A percentile compares a stretch with the other conserved stretches of the same genome.
phyloP scores from a whole-genome alignment of 139 green algal genomes.

The Chlorella sorokiniana region DNA sequence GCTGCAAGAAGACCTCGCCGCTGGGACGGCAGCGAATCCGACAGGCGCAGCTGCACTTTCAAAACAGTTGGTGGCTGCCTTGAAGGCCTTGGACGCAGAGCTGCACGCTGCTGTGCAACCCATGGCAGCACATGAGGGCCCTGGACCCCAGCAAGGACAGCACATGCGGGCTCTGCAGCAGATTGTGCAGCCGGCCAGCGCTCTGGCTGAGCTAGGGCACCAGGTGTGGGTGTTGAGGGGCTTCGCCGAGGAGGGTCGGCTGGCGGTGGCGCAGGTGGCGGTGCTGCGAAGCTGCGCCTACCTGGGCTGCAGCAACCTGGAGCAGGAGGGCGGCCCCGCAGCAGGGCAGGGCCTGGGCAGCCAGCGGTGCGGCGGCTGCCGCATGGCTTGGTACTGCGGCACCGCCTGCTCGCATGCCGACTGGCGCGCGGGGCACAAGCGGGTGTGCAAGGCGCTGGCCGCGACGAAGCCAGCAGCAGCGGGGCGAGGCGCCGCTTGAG shows the following conservation, averaged over 20 bases:
- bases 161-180: no score
- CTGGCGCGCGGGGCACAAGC: neutral
- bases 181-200: neutral
- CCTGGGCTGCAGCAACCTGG: neutral
- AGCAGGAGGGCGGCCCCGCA: neutral
- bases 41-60: no score
- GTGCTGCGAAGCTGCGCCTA: neutral
- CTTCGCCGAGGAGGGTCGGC: neutral
- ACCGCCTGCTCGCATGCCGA: conserved; percentile 1
- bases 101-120: no score
- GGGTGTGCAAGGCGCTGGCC: neutral
- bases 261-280: neutral
- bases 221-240: no score
- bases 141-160: no score
- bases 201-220: neutral
- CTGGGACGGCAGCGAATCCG: no score
- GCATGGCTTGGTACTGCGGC: neutral
- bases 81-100: no score
- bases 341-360: neutral
- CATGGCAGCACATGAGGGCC: no score
- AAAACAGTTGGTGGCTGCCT: no score
- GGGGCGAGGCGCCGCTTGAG: no score
- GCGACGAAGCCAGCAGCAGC: neutral
- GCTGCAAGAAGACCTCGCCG: no score
- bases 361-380: neutral